These are phyloP conservation scores for Gastrolobium villosum DNA, from an alignment of 306 rosid genomes.

Conservation along the genomic window DNA sequence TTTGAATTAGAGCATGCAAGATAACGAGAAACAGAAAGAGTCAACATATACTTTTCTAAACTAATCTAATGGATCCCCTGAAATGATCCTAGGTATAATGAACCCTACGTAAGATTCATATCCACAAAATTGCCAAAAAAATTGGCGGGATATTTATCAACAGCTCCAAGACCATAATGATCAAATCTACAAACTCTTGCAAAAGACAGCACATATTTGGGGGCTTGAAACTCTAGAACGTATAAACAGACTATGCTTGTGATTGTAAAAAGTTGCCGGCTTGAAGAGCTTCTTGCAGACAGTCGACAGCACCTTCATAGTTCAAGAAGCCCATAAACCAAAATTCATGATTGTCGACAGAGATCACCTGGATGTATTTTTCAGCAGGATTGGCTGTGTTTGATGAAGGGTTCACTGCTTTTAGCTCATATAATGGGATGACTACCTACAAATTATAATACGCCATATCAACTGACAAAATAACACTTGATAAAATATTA, in stretches of 20 bases:
- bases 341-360: slow-evolving; percentile 85
- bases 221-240: slow-evolving; percentile 41
- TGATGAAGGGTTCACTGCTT: slow-evolving; percentile 82
- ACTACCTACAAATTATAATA: slow-evolving; percentile 63
- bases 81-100: slow-evolving; percentile 19
- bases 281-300: slow-evolving; percentile 67
- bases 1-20: not conserved
- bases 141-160: slow-evolving; percentile 39
- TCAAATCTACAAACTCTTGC: slow-evolving; percentile 31
- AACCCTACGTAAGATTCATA: slow-evolving; percentile 45
- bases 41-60: slow-evolving; percentile 4
- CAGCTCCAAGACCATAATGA: slow-evolving; percentile 45
- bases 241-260: slow-evolving; percentile 51
- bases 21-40: slow-evolving; percentile 23
- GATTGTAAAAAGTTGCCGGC: slow-evolving; percentile 51
- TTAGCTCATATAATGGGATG: slow-evolving; percentile 85
- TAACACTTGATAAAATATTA: slow-evolving; percentile 21
- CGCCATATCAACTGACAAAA: slow-evolving; percentile 27
- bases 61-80: slow-evolving; percentile 31
- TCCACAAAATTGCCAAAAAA: slow-evolving; percentile 47
- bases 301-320: slow-evolving; percentile 71
- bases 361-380: slow-evolving; percentile 82
- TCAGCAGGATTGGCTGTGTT: slow-evolving; percentile 76
- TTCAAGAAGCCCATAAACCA: slow-evolving; percentile 97
- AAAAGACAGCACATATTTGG: slow-evolving; percentile 26